phyloP scores from a whole-genome alignment of 257 asterid genomes.

The Eustoma russellianum region DNA sequence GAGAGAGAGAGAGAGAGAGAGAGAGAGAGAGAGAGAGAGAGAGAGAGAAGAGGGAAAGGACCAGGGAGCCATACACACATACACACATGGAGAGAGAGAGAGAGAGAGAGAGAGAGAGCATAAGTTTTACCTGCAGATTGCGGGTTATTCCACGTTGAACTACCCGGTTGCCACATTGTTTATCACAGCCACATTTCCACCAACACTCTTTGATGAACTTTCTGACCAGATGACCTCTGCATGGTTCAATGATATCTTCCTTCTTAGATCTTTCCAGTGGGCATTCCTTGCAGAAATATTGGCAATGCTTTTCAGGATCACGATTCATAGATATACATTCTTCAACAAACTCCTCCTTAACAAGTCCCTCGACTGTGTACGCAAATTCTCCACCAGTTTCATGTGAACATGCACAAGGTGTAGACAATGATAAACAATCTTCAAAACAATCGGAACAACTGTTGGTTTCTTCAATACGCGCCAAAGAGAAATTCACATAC shows the following conservation, averaged over 20 bases:
- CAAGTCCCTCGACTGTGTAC: conserved; percentile 71
- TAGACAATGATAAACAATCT: conserved; percentile 54
- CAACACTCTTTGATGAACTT: conserved; percentile 89
- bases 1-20: not conserved
- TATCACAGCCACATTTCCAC: conserved; percentile 87
- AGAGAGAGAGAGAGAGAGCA: not conserved
- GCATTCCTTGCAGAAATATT: conserved; percentile 63
- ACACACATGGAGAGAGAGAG: not conserved
- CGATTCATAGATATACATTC: conserved; percentile 72
- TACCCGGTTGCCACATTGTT: conserved; percentile 86
- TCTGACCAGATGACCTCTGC: conserved; percentile 90
- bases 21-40: not conserved
- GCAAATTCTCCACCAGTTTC: conserved; percentile 80
- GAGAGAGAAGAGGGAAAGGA: not conserved
- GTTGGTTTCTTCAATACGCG: conserved; percentile 54
- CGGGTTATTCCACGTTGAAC: conserved; percentile 86
- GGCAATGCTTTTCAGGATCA: conserved; percentile 56
- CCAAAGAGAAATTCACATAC: conserved; percentile 49
- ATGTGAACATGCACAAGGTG: conserved; percentile 69
- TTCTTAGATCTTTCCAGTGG: conserved; percentile 73
- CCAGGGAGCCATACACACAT: not conserved
- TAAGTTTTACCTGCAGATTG: conserved; percentile 52
- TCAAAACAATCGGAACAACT: conserved; percentile 64
- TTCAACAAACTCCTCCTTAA: conserved; percentile 63
- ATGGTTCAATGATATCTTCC: conserved; percentile 46